Percentiles rank a stretch among this genome's conserved stretches.
Conservation (phyloP, 495 filamentous ascomycete genomes). For the Pseudoneurospora amorphoporcata region DNA sequence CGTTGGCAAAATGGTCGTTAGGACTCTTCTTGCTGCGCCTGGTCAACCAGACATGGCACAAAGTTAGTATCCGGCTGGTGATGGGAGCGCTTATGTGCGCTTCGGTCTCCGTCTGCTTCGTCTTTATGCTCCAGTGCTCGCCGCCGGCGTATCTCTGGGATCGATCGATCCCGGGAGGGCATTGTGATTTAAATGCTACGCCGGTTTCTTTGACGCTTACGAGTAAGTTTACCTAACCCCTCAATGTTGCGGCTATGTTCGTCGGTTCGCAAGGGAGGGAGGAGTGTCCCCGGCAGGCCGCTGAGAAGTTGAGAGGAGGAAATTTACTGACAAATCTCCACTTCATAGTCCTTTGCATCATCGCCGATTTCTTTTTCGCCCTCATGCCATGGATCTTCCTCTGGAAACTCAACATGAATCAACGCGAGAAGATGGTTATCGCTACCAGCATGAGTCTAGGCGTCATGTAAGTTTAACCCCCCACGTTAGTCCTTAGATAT, state of each 20-base stretch:
- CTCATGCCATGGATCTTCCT: conserved; percentile 38
- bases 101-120: conserved; percentile 14
- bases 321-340: not conserved
- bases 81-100: conserved; percentile 9
- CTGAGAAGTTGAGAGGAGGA: not conserved
- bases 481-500: not conserved
- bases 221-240: conserved; percentile 3
- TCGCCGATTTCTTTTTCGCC: conserved; percentile 37
- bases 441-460: conserved; percentile 40
- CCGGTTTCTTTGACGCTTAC: conserved; percentile 8
- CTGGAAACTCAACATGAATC: conserved; percentile 39
- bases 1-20: conserved; percentile 30
- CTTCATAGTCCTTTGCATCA: conserved; percentile 1
- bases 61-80: conserved; percentile 18
- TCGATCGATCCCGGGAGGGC: not conserved
- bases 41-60: conserved; percentile 24
- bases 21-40: conserved; percentile 32
- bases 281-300: not conserved
- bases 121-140: conserved; percentile 39
- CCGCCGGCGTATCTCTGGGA: conserved; percentile 29
- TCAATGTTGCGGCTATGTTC: not conserved
- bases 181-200: conserved; percentile 8
- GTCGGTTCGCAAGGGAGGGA: not conserved
- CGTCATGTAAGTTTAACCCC: conserved; percentile 27
- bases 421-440: conserved; percentile 36